Conservation (phyloP, 2,329 filamentous ascomycete species). For the Blastomyces silverae region DNA sequence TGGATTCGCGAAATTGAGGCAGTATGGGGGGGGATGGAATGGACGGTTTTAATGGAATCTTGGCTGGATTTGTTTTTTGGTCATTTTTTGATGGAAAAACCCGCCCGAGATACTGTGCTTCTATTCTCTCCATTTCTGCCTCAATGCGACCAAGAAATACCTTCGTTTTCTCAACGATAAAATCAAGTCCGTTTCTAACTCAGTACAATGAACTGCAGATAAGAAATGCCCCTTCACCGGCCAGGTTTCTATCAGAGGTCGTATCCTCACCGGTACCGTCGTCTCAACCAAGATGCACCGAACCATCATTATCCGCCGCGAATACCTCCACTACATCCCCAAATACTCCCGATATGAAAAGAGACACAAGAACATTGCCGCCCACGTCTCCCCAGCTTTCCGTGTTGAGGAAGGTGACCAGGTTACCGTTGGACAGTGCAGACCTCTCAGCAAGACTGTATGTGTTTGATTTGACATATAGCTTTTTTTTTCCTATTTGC, state of each 20-base stretch:
- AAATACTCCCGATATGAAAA: slow-evolving; percentile 99
- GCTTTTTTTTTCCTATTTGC: not conserved
- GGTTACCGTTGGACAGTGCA: slow-evolving; percentile 99
- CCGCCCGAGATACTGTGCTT: not conserved
- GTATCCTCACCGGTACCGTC: slow-evolving; percentile 98
- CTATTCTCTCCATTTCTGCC: not conserved
- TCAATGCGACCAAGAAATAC: not conserved
- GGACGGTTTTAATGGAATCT: not conserved
- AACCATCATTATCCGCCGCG: slow-evolving; percentile 97
- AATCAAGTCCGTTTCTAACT: not conserved
- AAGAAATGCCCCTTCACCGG: slow-evolving; percentile 99
- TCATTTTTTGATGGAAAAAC: not conserved
- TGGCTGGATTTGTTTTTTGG: not conserved
- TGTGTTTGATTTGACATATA: slow-evolving; percentile 38
- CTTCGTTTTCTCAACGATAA: not conserved
- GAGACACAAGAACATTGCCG: slow-evolving; percentile 99
- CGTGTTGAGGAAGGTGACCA: slow-evolving; percentile 99
- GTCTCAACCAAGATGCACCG: slow-evolving; percentile 99
- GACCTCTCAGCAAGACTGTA: slow-evolving; percentile 99
- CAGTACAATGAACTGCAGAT: slow-evolving; percentile 53
- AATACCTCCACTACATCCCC: slow-evolving; percentile 99
- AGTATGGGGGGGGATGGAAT: slow-evolving; percentile 2
- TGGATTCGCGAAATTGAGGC: not conserved
- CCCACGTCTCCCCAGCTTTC: slow-evolving; percentile 98
- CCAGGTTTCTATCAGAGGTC: slow-evolving; percentile 97